A percentile compares a stretch with the other conserved stretches of the same genome.
Evolutionary conservation across 805 yeast genomes (phyloP).

Genomic region (Sugiyamaella valdiviana): DNA sequence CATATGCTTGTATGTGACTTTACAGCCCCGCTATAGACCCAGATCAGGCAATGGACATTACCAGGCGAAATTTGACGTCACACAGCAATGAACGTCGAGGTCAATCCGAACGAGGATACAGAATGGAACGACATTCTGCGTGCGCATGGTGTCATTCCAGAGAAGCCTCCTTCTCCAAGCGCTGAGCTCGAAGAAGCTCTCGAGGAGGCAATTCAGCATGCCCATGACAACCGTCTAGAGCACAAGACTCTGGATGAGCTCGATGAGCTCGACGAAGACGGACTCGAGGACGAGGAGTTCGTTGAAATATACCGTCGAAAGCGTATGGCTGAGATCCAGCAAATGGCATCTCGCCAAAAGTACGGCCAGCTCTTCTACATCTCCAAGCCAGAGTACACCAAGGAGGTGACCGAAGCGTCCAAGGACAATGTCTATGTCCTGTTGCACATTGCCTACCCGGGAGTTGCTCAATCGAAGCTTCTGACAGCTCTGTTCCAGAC

Average conservation of each 20-base stretch:
- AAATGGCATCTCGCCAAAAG: conserved; percentile 47
- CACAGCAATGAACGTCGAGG: conserved; percentile 51
- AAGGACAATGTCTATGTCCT: conserved; percentile 53
- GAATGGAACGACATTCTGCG: conserved; percentile 98
- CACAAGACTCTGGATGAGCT: conserved; percentile 71
- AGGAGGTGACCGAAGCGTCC: conserved; percentile 80
- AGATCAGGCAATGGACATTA: not conserved
- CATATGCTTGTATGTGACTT: not conserved
- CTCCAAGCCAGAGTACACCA: conserved; percentile 79
- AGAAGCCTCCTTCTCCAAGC: conserved; percentile 82
- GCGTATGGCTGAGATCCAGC: conserved; percentile 67
- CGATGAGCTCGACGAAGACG: conserved; percentile 85
- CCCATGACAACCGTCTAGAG: conserved; percentile 79
- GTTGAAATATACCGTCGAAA: conserved; percentile 68
- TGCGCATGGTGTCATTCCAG: conserved; percentile 86
- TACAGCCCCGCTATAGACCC: not conserved
- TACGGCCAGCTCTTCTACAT: conserved; percentile 76
- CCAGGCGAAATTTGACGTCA: not conserved
- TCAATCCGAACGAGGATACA: conserved; percentile 93
- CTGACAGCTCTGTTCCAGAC: conserved; percentile 51
- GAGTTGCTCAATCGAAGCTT: conserved; percentile 61
- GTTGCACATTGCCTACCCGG: conserved; percentile 67
- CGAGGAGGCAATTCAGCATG: conserved; percentile 70
- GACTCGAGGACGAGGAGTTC: conserved; percentile 75
- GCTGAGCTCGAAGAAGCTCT: conserved; percentile 81